Evolutionary conservation across 116 monocot species (phyloP), one percentile per base, ranked within the genome.

Genomic region (Papilionanthe hybrid): DNA sequence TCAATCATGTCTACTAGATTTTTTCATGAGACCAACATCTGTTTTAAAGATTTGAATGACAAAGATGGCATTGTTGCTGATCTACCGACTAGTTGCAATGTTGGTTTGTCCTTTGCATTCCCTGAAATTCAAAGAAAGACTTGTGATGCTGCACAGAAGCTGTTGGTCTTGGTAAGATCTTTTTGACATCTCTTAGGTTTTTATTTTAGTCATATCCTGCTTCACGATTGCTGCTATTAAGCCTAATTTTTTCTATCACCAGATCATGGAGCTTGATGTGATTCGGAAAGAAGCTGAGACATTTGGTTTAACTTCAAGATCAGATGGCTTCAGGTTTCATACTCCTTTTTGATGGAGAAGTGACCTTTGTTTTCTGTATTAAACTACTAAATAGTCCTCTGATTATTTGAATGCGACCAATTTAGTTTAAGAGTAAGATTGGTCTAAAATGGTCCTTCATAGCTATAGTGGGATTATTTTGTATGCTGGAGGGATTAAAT

Each of bases 231-330:
- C 44, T 82, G 44, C 41, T 77, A 57, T 42, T 63, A 37, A 28
- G 76, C 19, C 8, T 57, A 41, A 68, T 57, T 47, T 73, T 73
- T 22, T 27, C 72, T 56, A 20, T 83, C 77, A 23, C n/a, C 81
- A 96, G 96, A 78, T 96, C 78, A 82, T 92, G 86, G 90, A 89
- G 71, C 83, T 93, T 85, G 96, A 96, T 84, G 79, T 75, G 20
- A 72, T 89, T 49, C 89, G 82, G 32, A 90, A 92, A 85, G 85
- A 90, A 80, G 96, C 94, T 58, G 90, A 92, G 78, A 32, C 63
- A 65, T 84, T 69, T 28, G 93, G 92, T 72, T 55, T 82, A 68
- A 92, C 89, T 80, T 85, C 92, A 80, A 83, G 96, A 88, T 84
- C 76, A 80, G 96, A 93, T 83, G 77, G 89, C 58, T 83, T 78